A percentile compares a stretch with the other conserved stretches of the same genome.
phyloP scores from a whole-genome alignment of 176 grass and related monocot species.

The Poa pratensis region DNA sequence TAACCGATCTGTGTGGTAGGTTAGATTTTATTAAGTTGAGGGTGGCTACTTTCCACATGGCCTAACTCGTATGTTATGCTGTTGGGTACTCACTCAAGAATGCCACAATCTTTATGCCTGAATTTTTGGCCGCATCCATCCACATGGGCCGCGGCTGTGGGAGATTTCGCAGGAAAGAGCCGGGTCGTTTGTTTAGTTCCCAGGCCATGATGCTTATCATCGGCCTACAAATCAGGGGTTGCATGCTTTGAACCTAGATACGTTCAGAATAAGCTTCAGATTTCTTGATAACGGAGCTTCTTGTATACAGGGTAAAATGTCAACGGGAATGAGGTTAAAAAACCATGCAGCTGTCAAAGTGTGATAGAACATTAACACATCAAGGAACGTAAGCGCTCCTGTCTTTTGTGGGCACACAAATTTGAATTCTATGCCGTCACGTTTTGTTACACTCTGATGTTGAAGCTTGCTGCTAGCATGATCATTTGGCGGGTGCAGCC shows the following conservation, averaged over 20 bases:
- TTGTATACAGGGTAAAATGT: neutral
- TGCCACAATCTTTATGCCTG: slow-evolving; percentile 36
- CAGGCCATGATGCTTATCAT: slow-evolving; percentile 28
- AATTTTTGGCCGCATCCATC: slow-evolving; percentile 34
- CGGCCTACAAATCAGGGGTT: slow-evolving; percentile 35
- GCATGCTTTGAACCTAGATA: slow-evolving; percentile 33
- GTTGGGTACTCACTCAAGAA: slow-evolving; percentile 11
- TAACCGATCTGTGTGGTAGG: neutral
- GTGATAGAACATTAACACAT: neutral
- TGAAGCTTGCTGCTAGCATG: slow-evolving; percentile 15
- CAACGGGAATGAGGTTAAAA: neutral
- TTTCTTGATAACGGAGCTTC: neutral
- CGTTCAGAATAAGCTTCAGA: neutral
- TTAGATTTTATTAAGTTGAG: slow-evolving; percentile 30
- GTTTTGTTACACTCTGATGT: neutral
- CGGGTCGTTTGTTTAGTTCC: slow-evolving; percentile 11
- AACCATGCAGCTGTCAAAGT: neutral
- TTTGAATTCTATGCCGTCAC: neutral
- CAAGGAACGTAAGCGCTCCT: neutral
- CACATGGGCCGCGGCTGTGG: neutral
- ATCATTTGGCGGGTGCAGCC: slow-evolving; percentile 24
- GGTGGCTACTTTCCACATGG: slow-evolving; percentile 41
- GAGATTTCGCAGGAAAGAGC: slow-evolving; percentile 46
- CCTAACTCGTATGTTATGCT: neutral
- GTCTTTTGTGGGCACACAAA: neutral